Conservation (phyloP, 2,329 filamentous ascomycete species). For the Epichloe aotearoae region DNA sequence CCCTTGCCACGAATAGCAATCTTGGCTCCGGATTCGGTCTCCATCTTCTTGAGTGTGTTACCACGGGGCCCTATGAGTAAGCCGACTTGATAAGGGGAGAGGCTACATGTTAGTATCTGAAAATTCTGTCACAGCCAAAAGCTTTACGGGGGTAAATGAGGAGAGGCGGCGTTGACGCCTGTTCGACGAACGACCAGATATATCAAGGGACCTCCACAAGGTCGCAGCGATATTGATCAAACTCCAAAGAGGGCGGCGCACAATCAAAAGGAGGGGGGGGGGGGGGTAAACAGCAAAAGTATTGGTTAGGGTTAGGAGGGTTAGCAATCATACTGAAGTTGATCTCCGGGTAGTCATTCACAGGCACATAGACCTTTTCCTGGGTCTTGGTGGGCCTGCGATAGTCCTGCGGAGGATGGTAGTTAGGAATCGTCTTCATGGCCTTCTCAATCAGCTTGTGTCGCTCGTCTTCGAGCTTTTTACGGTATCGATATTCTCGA, state of each 20-base stretch:
- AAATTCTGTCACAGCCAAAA: slow-evolving; percentile 13
- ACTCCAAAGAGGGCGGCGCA: slow-evolving; percentile 22
- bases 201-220: slow-evolving; percentile 18
- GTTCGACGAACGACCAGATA: slow-evolving; percentile 21
- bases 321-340: slow-evolving; percentile 99
- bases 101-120: slow-evolving; percentile 82
- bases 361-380: slow-evolving; percentile 99
- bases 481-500: slow-evolving; percentile 94
- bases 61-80: slow-evolving; percentile 99
- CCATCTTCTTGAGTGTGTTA: slow-evolving; percentile 99
- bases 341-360: slow-evolving; percentile 99
- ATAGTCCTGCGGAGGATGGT: slow-evolving; percentile 96
- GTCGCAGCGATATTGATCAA: slow-evolving; percentile 28
- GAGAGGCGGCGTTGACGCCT: background rate
- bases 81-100: slow-evolving; percentile 82
- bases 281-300: slow-evolving; percentile 22
- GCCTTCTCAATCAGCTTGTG: slow-evolving; percentile 98
- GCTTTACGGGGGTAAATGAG: slow-evolving; percentile 11
- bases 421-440: slow-evolving; percentile 99
- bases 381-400: slow-evolving; percentile 98
- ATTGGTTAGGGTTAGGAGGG: slow-evolving; percentile 68
- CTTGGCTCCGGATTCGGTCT: slow-evolving; percentile 90
- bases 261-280: slow-evolving; percentile 7
- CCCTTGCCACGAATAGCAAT: slow-evolving; percentile 99
- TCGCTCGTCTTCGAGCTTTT: slow-evolving; percentile 94